Evolutionary conservation across 805 yeast genomes (phyloP).

Genomic region (Brettanomyces sp.): DNA sequence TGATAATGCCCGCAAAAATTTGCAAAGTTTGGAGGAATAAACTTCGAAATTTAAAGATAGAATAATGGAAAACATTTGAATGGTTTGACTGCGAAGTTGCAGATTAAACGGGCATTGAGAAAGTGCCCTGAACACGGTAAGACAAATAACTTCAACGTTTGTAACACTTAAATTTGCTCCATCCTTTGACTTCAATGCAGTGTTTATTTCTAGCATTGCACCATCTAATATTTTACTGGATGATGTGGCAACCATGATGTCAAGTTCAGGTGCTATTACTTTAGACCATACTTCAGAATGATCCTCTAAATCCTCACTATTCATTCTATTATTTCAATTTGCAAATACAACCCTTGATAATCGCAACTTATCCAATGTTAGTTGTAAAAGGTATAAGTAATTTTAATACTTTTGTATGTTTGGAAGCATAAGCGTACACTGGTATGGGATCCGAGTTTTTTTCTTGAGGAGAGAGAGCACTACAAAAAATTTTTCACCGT

Average conservation of each 20-base stretch:
- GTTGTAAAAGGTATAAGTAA: too few relatives aligned
- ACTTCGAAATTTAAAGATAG: constrained; percentile 21
- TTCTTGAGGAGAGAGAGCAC: too few relatives aligned
- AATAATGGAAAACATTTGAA: constrained; percentile 29
- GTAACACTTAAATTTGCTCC: constrained; percentile 5
- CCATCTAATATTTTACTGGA: constrained; percentile 28
- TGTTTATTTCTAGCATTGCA: constrained; percentile 23
- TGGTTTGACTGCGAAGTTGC: constrained; percentile 35
- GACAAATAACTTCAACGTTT: constrained; percentile 23
- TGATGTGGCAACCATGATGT: constrained; percentile 20
- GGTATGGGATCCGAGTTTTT: too few relatives aligned
- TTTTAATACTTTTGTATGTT: too few relatives aligned
- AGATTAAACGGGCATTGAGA: constrained; percentile 39
- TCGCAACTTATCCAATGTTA: too few relatives aligned
- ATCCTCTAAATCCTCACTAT: neutral
- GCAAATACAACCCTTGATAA: too few relatives aligned
- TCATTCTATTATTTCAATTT: neutral
- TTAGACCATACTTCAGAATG: constrained; percentile 2
- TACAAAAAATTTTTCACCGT: too few relatives aligned
- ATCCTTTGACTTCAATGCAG: constrained; percentile 17
- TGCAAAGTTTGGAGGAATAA: constrained; percentile 24
- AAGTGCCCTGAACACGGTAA: constrained; percentile 37
- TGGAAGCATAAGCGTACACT: too few relatives aligned
- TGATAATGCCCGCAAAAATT: constrained; percentile 29
- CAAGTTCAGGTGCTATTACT: constrained; percentile 10